These are phyloP conservation scores for Candolleomyces efflorescens DNA, from an alignment of 768 basidiomycete species.

Conservation along the genomic window DNA sequence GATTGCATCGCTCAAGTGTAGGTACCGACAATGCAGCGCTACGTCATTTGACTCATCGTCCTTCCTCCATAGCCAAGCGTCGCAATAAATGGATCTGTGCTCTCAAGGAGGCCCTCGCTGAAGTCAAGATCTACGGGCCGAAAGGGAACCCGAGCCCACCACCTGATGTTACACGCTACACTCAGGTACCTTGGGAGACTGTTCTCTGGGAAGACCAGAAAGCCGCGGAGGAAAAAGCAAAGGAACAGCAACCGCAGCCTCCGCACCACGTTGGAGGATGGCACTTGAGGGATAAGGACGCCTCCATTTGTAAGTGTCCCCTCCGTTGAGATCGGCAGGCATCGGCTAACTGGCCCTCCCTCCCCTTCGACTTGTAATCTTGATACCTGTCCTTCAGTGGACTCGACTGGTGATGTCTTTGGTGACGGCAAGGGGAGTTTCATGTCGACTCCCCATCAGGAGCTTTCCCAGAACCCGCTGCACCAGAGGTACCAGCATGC, in stretches of 20 bases:
- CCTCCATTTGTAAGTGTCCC: background rate
- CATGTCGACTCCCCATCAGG: background rate
- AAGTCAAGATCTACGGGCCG: constrained; percentile 69
- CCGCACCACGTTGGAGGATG: constrained; percentile 38
- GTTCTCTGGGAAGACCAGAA: constrained; percentile 39
- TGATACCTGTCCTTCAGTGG: background rate
- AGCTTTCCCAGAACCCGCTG: background rate
- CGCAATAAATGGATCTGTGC: constrained; percentile 93
- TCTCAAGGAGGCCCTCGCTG: constrained; percentile 66
- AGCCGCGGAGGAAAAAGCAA: constrained; percentile 20
- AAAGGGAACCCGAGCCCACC: constrained; percentile 50
- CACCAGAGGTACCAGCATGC: constrained; percentile 1
- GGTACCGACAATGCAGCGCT: background rate
- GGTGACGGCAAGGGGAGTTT: background rate
- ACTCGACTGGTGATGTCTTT: background rate
- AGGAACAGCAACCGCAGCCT: constrained; percentile 15
- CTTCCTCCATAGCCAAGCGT: constrained; percentile 50
- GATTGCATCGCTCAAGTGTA: constrained; percentile 68
- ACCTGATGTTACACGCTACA: constrained; percentile 56
- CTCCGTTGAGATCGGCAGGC: background rate
- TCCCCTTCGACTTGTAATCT: background rate
- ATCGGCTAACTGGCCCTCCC: background rate
- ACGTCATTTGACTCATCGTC: background rate
- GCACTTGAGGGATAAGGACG: constrained; percentile 48
- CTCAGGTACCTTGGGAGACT: constrained; percentile 69